phyloP scores from a whole-genome alignment of 2,329 filamentous ascomycete genomes.

The Daldinia sp. region DNA sequence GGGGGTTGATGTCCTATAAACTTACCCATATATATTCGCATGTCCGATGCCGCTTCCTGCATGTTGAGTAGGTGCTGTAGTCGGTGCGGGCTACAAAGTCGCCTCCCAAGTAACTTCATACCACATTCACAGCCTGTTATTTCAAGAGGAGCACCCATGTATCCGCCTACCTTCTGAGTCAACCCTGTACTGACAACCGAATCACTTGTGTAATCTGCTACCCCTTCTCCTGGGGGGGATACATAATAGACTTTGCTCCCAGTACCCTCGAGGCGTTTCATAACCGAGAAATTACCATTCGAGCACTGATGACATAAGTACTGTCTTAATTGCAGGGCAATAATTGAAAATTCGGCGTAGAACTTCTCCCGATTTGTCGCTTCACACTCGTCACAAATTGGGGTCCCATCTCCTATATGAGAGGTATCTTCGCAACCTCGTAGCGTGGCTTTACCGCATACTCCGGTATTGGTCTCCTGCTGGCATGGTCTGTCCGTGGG shows the following conservation, averaged over 20 bases:
- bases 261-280: neutral
- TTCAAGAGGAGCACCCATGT: constrained; percentile 1
- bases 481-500: neutral
- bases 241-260: constrained; percentile 17
- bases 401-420: neutral
- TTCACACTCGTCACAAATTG: constrained; percentile 31
- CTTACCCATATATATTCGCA: constrained; percentile 13
- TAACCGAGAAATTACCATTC: neutral
- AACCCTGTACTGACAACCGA: constrained; percentile 13
- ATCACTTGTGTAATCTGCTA: constrained; percentile 7
- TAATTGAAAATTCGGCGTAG: neutral
- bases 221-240: too few species aligned
- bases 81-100: constrained; percentile 34
- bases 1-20: too few species aligned
- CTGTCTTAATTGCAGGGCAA: constrained; percentile 13
- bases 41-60: neutral
- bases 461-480: neutral
- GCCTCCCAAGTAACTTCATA: constrained; percentile 21
- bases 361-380: neutral
- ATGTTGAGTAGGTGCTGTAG: constrained; percentile 27
- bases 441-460: neutral
- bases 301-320: constrained; percentile 22
- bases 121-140: constrained; percentile 31
- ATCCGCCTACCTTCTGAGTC: constrained; percentile 6
- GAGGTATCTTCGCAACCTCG: constrained; percentile 29